Conservation (phyloP, 129 eudicot genomes). For the Apium graveolens region DNA sequence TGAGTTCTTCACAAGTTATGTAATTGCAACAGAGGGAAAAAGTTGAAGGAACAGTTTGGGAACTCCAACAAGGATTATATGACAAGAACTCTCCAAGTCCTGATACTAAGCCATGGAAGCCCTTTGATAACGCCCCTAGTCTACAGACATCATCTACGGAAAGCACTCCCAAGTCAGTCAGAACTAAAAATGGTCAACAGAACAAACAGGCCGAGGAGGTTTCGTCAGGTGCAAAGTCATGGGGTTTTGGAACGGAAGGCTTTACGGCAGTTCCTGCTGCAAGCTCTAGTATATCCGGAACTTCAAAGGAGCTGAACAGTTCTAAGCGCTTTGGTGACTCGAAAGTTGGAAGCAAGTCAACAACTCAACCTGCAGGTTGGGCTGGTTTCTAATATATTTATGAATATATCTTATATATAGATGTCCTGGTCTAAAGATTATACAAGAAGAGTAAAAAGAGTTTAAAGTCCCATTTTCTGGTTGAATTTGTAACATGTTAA, state of each 20-base stretch:
- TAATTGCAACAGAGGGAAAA: conserved; percentile 29
- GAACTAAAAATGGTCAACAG: conserved; percentile 62
- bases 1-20: neutral
- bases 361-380: conserved; percentile 97
- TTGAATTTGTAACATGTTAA: neutral
- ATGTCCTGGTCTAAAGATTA: neutral
- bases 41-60: conserved; percentile 54
- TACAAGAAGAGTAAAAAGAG: neutral
- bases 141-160: conserved; percentile 20
- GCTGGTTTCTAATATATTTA: conserved; percentile 64
- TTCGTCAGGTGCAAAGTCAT: conserved; percentile 26
- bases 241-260: conserved; percentile 77
- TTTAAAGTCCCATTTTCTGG: neutral
- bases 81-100: conserved; percentile 40
- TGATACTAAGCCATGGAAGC: conserved; percentile 66
- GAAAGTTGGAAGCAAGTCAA: conserved; percentile 55
- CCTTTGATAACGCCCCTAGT: conserved; percentile 49
- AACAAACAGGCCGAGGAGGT: conserved; percentile 37
- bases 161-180: conserved; percentile 51
- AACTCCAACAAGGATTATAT: conserved; percentile 59
- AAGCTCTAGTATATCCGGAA: conserved; percentile 36
- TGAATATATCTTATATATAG: neutral
- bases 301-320: conserved; percentile 22
- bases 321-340: conserved; percentile 48
- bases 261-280: conserved; percentile 65